Base-by-base conservation (phyloP, 2,329 filamentous ascomycete species). In the Niveomyces coronatus region DNA sequence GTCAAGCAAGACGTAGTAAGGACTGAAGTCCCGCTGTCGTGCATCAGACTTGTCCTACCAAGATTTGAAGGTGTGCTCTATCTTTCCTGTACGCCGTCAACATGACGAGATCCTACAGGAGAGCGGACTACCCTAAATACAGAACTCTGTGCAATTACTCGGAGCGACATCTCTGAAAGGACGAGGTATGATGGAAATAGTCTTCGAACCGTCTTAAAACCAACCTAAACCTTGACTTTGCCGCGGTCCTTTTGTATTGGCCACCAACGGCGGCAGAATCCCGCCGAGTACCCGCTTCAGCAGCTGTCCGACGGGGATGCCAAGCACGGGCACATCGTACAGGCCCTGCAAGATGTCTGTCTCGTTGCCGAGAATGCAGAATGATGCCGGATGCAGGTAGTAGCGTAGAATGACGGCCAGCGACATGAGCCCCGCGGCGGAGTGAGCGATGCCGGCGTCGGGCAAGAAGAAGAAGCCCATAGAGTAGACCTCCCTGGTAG, bases 351-450 rank as follows among this genome's bases (percentile, higher is more conserved):
- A 17, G 3, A 40, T 26, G 20, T 40, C 28, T 8, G 31, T 8
- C 28, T 40, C 38, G 22, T 27, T 31, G 27, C 38, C 38, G 3
- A 31, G n/a, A 16, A 35, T 17, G 33, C 38, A 40, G 10, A 40
- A 35, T 6, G 32, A 15, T 4, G 32, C 38, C 11, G 38, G 38
- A 28, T 40, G 32, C n/a, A 35, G 17, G 28, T 35, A 40, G 28
- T 31, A 40, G 6, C 38, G 38, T 11, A 40, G 33, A 8, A 35
- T 35, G 7, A 40, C 33, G 17, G 32, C 33, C 22, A 40, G 27
- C 20, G 38, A 26, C 38, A 40, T 40, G 33, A 40, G 32, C 9
- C 38, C 38, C 4, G 38, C 32, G 7, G 38, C 32, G 5, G 27
- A 34, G 27, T 40, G 38, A 3, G 33, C 32, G 10, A 40, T 22